Base-by-base conservation (phyloP, 164 flowering plant genomes). In the Amborella trichopoda region DNA sequence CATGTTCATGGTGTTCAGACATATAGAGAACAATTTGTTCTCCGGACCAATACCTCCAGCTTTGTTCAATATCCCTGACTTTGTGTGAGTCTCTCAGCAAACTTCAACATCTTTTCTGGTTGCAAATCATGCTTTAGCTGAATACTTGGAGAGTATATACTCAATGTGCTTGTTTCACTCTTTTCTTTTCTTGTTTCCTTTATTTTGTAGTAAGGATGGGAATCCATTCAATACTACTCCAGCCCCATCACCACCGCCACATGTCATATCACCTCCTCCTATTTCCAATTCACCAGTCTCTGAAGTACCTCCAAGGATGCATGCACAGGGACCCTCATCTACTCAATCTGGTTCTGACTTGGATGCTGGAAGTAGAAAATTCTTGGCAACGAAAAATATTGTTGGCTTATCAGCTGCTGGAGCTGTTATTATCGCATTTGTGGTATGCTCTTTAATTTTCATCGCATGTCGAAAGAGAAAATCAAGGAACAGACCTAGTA, bases 21-120 rank as follows among this genome's bases (percentile, higher is more conserved):
- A 91, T 63, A 41, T 91, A 54, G 88, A 76, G 61, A 83, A 87
- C 50, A 91, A 91, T 61, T 57, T 53, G 28, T 91, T 91, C 53
- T 52, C 68, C 54, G 98, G 98, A 51, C 75, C 89, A 10, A 78
- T 87, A 62, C 98, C 98, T 18, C 70, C 61, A 30, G 78, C 81
- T 62, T 23, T 87, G 73, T 61, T 75, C 43, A 59, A 44, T 57
- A 87, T 91, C 46, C 94, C 96, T 41, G 70, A 46, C 61, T 82
- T 91, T 68, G 71, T 53, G 98, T 90, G 54, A 77, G 81, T 43
- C 17, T 56, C 28, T 8, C 12, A 18, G 25, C n/a, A n/a, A n/a
- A 25, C 19, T 13, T 30, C 34, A 13, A 6, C 6, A 30, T 30
- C 6, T 30, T 30, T 6, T 6, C 34, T 13, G 34, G 34, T 30